Conservation (phyloP, 1,139 yeast genomes). For the Geotrichum histeridarum region DNA sequence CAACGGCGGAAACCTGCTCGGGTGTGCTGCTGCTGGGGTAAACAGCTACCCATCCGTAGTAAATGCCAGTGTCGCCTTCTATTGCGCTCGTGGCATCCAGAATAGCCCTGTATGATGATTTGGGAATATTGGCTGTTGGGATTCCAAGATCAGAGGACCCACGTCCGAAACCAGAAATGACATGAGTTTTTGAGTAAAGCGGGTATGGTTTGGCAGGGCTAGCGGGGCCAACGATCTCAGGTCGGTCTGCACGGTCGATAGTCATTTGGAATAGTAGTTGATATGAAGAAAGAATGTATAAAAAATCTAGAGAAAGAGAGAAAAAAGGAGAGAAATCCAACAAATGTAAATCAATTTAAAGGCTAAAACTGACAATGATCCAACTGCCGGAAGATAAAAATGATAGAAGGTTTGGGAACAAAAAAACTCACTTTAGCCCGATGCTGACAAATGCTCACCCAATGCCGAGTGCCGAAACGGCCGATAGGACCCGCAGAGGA, state of each 20-base stretch:
- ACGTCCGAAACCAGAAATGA: constrained; percentile 88
- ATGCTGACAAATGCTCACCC: too few species aligned
- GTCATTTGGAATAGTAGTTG: neutral
- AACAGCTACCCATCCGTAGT: constrained; percentile 74
- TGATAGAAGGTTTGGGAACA: neutral
- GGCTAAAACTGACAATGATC: neutral
- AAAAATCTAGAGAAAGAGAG: neutral
- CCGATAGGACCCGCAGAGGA: too few species aligned
- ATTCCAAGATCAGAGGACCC: constrained; percentile 91
- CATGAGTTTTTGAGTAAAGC: constrained; percentile 46
- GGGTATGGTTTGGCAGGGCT: constrained; percentile 63
- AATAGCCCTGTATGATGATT: constrained; percentile 47
- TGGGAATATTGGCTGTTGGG: constrained; percentile 90
- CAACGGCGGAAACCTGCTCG: constrained; percentile 4
- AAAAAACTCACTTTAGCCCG: too few species aligned
- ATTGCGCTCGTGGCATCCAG: constrained; percentile 35
- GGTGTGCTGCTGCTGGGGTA: constrained; percentile 17
- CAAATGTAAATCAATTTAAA: too few species aligned
- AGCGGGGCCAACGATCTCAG: constrained; percentile 43
- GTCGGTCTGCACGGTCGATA: constrained; percentile 23
- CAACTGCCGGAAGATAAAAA: neutral
- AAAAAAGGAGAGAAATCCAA: neutral
- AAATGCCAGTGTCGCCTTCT: constrained; percentile 68
- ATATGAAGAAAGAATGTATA: neutral
- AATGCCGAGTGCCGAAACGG: too few species aligned